Evolutionary conservation across 768 basidiomycete genomes (phyloP).

Genomic region (Boletus bicolor): DNA sequence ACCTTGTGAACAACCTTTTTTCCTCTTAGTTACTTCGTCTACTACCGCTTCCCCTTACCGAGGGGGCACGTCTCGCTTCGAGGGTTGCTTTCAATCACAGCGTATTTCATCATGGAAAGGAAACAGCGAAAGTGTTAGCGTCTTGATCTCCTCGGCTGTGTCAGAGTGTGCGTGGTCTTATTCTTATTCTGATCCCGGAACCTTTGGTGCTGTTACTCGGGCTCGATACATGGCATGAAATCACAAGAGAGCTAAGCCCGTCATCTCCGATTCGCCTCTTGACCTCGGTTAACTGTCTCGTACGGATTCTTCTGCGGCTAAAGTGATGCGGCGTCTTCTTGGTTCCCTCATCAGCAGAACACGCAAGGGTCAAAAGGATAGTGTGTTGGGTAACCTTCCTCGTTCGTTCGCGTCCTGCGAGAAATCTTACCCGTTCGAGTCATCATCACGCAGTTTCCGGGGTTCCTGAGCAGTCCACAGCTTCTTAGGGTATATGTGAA

Average conservation of each 20-base stretch:
- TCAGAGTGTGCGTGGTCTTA: neutral
- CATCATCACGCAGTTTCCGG: neutral
- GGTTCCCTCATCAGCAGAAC: neutral
- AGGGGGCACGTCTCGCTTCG: neutral
- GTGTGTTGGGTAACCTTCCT: neutral
- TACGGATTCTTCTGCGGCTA: neutral
- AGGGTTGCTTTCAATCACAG: neutral
- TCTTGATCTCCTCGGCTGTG: neutral
- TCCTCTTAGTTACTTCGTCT: neutral
- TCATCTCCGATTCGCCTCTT: neutral
- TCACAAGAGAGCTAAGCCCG: neutral
- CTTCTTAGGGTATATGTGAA: neutral
- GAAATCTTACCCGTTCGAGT: neutral
- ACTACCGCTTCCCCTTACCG: neutral
- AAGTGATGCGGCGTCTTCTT: neutral
- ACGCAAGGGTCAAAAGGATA: neutral
- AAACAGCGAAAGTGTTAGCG: conserved; percentile 1
- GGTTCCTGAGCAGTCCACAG: neutral
- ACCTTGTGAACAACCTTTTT: neutral
- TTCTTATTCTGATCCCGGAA: conserved; percentile 1
- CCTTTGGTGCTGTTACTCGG: neutral
- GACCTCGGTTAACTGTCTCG: neutral
- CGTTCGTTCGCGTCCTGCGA: neutral
- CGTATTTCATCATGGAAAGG: conserved; percentile 9
- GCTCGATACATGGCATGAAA: neutral